Percentiles rank a stretch among this genome's conserved stretches.
These are phyloP conservation scores for Wallemia hederae DNA, from an alignment of 1,284 basidiomycete species.

Conservation along the genomic window DNA sequence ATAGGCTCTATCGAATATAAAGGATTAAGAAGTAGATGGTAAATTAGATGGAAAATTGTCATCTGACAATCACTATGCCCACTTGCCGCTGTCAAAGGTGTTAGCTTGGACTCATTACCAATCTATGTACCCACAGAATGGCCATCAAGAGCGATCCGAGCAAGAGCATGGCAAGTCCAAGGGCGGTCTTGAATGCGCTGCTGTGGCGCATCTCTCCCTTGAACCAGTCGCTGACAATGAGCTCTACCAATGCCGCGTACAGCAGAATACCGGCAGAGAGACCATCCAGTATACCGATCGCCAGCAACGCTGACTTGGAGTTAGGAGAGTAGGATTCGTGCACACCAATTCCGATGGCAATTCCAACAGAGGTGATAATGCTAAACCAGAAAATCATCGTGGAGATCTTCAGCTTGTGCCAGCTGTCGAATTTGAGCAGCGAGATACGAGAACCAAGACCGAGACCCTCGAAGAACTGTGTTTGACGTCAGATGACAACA, in stretches of 20 bases:
- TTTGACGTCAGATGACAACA: constrained; percentile 5
- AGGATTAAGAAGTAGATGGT: no score
- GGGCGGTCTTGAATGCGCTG: no score
- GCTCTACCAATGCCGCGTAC: constrained; percentile 14
- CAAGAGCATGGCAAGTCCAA: no score
- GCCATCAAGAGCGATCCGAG: no score
- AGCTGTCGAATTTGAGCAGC: constrained; percentile 7
- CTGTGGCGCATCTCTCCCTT: no score
- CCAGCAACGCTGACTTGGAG: constrained; percentile 10
- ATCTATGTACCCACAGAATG: no score
- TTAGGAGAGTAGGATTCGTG: constrained; percentile 13
- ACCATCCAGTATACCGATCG: constrained; percentile 12
- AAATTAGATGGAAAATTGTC: no score
- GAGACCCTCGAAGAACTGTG: constrained; percentile 9
- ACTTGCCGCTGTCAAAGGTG: no score
- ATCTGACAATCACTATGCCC: no score
- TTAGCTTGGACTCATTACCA: no score
- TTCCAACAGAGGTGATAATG: constrained; percentile 11
- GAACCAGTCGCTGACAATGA: constrained; percentile 9
- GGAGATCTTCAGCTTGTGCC: constrained; percentile 6
- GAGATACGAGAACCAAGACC: constrained; percentile 11
- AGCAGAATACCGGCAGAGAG: constrained; percentile 15
- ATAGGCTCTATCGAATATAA: no score
- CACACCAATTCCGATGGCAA: constrained; percentile 14
- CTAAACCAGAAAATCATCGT: constrained; percentile 10